Conservation (phyloP, 129 eudicot species). For the Pseudognaphalium luteoalbum region DNA sequence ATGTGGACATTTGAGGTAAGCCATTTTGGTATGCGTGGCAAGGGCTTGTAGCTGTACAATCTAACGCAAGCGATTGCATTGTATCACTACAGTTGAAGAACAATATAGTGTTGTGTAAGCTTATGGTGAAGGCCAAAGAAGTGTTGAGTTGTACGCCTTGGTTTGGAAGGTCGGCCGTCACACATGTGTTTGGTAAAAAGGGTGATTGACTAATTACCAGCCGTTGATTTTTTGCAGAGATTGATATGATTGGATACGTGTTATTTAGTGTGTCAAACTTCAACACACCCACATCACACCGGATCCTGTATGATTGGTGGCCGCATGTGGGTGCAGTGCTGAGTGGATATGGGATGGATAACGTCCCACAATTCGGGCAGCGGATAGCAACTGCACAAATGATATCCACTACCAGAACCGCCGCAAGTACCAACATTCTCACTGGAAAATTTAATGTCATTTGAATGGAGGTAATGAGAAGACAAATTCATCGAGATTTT, state of each 20-base stretch:
- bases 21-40: constrained; percentile 44
- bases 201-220: constrained; percentile 40
- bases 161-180: constrained; percentile 33
- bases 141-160: constrained; percentile 47
- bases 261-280: constrained; percentile 44
- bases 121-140: constrained; percentile 48
- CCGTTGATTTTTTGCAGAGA: constrained; percentile 40
- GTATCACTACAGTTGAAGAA: constrained; percentile 50
- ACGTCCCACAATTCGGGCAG: constrained; percentile 50
- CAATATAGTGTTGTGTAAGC: constrained; percentile 44
- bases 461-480: background rate
- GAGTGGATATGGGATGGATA: constrained; percentile 60
- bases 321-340: constrained; percentile 69
- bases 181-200: constrained; percentile 41
- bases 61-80: constrained; percentile 41
- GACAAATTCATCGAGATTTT: background rate
- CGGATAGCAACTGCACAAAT: constrained; percentile 14
- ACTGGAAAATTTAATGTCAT: background rate
- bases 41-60: constrained; percentile 45
- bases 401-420: background rate
- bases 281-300: constrained; percentile 49
- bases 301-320: constrained; percentile 50
- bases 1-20: constrained; percentile 33
- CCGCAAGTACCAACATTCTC: constrained; percentile 14
- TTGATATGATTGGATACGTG: constrained; percentile 47